Evolutionary conservation across 345 rosid species (phyloP), one percentile per base, ranked within the genome.

Genomic region (Citrus sp.): DNA sequence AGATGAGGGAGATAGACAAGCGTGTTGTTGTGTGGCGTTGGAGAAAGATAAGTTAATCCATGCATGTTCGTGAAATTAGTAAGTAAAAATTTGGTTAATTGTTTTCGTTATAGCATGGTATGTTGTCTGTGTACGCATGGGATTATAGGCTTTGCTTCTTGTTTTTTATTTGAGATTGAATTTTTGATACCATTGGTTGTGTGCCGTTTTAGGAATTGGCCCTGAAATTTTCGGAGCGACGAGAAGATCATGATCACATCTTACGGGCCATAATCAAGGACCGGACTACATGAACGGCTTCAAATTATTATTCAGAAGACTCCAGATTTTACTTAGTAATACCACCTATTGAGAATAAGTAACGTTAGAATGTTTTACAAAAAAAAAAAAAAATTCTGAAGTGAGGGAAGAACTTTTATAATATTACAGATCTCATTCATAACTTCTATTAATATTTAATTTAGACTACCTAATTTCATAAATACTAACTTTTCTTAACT

Each of bases 1-100:
- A 84, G 79, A 61, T 59, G 78, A 73, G 84, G 83, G 9, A 82
- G 74, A 76, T 38, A 80, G 80, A 84, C 78, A 80, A 74, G 65
- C 22, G 73, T 67, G 42, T 19, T 54, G 21, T 0, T 54, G 22
- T 42, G 79, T n/a, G 82, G 87, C 8, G 76, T 22, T 69, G 75
- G 82, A 76, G 73, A 60, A 22, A 71, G 54, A 54, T 16, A 16
- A 54, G 73, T 73, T 9, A 83, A 83, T 51, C 85, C 82, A 77
- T 77, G 81, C 86, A 83, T 83, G 58, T 77, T 80, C 65, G 7
- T 61, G 2, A 54, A 68, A 27, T 64, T 16, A 13, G 5, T 13
- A 46, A 46, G 18, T 46, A 46, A 46, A 46, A 46, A 12, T 13
- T 13, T 46, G 4, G 2, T 12, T 13, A 13, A 2, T 46, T 46